Conservation (phyloP, 805 yeast species). For the Candida multigemmis region DNA sequence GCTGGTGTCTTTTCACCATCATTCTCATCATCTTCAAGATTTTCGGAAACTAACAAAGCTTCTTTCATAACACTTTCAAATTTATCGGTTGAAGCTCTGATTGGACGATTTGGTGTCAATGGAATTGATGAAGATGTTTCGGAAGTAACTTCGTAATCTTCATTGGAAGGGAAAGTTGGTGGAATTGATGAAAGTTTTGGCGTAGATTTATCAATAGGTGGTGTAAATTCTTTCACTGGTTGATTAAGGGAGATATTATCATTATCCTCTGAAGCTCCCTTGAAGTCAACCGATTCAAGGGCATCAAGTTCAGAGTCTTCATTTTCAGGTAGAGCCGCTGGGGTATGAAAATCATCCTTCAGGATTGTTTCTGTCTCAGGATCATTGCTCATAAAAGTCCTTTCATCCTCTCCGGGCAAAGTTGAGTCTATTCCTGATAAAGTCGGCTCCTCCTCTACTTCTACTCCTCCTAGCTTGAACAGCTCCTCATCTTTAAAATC, state of each 20-base stretch:
- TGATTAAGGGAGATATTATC: background rate
- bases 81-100: background rate
- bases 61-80: background rate
- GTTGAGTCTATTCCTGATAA: too few relatives aligned
- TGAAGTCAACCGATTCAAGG: background rate
- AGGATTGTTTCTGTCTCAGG: too few relatives aligned
- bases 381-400: too few relatives aligned
- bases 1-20: constrained; percentile 28
- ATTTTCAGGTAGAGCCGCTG: too few relatives aligned
- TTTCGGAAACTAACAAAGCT: background rate
- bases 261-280: background rate
- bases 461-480: too few relatives aligned
- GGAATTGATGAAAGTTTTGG: background rate
- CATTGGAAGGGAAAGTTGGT: background rate
- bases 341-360: too few relatives aligned
- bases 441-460: too few relatives aligned
- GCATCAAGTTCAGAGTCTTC: too few relatives aligned
- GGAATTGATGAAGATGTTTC: background rate
- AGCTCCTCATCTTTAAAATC: too few relatives aligned
- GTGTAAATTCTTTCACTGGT: background rate
- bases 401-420: too few relatives aligned
- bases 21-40: constrained; percentile 2
- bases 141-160: background rate
- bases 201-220: background rate
- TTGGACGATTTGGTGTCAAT: too few relatives aligned